A percentile compares a stretch with the other conserved stretches of the same genome.
phyloP scores from a whole-genome alignment of 768 basidiomycete genomes.

The Collybiopsis confluens region DNA sequence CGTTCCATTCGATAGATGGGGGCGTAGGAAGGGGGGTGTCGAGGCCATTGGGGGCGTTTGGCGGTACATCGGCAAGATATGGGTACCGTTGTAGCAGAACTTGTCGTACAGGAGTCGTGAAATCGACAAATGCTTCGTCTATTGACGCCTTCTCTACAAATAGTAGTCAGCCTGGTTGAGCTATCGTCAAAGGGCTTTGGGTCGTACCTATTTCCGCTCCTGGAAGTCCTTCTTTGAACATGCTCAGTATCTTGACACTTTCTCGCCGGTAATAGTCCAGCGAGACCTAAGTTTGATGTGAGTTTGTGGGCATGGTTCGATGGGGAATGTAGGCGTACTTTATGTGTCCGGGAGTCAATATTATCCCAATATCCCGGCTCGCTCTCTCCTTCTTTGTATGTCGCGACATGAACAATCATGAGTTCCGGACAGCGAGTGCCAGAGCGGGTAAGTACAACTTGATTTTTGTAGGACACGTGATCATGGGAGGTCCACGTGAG shows the following conservation, averaged over 20 bases:
- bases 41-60: conserved; percentile 60
- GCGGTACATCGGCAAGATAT: conserved; percentile 66
- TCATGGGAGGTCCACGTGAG: no score
- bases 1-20: conserved; percentile 58
- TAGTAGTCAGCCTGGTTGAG: conserved; percentile 3
- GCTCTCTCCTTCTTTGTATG: conserved; percentile 82
- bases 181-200: background rate
- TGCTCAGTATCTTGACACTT: conserved; percentile 76
- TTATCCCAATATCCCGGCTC: conserved; percentile 93
- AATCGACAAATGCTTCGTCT: conserved; percentile 94
- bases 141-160: conserved; percentile 90
- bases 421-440: conserved; percentile 87
- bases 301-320: background rate
- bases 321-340: conserved; percentile 43
- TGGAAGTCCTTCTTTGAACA: conserved; percentile 79
- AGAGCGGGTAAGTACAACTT: no score
- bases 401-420: conserved; percentile 88
- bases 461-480: no score
- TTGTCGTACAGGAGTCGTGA: conserved; percentile 77
- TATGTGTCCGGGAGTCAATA: conserved; percentile 86
- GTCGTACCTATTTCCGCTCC: conserved; percentile 75
- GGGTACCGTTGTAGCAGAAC: conserved; percentile 72
- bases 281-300: conserved; percentile 56
- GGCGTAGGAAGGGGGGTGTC: conserved; percentile 79
- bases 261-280: conserved; percentile 91